Evolutionary conservation across 2,329 filamentous ascomycete species (phyloP), one percentile per base, ranked within the genome.

Genomic region (Fusarium continuum): DNA sequence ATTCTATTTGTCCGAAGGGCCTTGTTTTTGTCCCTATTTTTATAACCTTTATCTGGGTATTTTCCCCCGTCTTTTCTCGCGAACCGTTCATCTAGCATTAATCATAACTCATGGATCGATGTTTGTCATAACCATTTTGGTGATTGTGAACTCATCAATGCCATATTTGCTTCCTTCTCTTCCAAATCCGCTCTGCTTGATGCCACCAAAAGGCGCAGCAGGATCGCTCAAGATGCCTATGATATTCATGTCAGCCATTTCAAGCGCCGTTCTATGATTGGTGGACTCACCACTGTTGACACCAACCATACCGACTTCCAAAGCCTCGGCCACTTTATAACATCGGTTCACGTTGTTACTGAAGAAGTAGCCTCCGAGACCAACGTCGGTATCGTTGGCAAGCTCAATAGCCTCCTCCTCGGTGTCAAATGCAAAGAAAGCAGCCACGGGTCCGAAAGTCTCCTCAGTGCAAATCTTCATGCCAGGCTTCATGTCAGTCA

Each of bases 151-250:
- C 76, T 92, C 90, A 25, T 88, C 85, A 61, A 91, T 86, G 11
- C 89, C 90, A 58, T 91, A 90, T 72, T 85, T 85, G 67, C 88
- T 88, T 34, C 90, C 90, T 76, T 93, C 91, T 54, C 89, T 81
- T 11, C 90, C 90, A 68, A 91, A 92, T 20, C 91, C 91, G 68
- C 86, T 90, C 77, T 91, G 82, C 77, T 93, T 93, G 36, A 93
- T 86, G 62, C 91, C 91, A 16, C 91, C 91, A 71, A 93, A 93
- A 4, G 83, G 83, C 43, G 81, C 74, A 1, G 81, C 82, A 26
- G 79, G 77, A 54, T 85, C 83, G 17, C 82, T 84, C 56, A 85
- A 80, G 13, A 86, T 62, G 22, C 70, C 70, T 72, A 22, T 9
- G 11, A 25, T 40, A 22, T 23, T 16, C 25, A 38, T 61, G 55